phyloP scores from a whole-genome alignment of 495 filamentous ascomycete species.

The Penicillium verhagenii region DNA sequence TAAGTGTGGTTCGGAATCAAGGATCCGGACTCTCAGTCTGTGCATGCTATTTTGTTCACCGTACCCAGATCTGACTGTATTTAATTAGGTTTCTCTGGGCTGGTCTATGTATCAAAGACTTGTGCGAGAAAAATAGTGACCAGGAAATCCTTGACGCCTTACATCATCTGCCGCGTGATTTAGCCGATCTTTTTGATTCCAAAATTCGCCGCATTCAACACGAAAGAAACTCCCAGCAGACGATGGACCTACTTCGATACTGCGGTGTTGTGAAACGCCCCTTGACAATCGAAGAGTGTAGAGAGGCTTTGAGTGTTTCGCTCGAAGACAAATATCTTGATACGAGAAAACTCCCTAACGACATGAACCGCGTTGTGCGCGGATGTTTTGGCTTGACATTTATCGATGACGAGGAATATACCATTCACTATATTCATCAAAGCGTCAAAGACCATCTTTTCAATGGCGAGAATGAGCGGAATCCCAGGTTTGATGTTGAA shows the following conservation, averaged over 20 bases:
- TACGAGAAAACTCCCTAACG: slow-evolving; percentile 17
- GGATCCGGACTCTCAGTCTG: no score
- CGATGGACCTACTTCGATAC: slow-evolving; percentile 23
- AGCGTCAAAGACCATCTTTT: slow-evolving; percentile 30
- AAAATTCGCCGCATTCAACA: slow-evolving; percentile 18
- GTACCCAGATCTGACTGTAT: neutral
- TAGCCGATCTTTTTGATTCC: slow-evolving; percentile 30
- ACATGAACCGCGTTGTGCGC: slow-evolving; percentile 24
- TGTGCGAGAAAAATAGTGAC: slow-evolving; percentile 32
- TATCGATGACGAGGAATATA: slow-evolving; percentile 33
- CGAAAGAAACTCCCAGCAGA: slow-evolving; percentile 1
- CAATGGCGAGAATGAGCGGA: neutral
- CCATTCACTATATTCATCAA: slow-evolving; percentile 34
- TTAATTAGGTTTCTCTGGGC: slow-evolving; percentile 38
- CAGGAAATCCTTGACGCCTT: slow-evolving; percentile 32
- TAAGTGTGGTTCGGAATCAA: slow-evolving; percentile 1
- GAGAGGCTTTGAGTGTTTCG: slow-evolving; percentile 29
- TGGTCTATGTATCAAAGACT: slow-evolving; percentile 30
- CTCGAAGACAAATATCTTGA: slow-evolving; percentile 16
- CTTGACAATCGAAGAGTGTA: slow-evolving; percentile 22
- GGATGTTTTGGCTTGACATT: slow-evolving; percentile 30
- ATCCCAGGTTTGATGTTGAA: neutral
- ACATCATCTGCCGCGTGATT: slow-evolving; percentile 26
- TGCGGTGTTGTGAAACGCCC: slow-evolving; percentile 20
- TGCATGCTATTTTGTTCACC: no score